These are phyloP conservation scores for Pseudogymnoascus sp. DNA, from an alignment of 2,329 filamentous ascomycete genomes.

Conservation along the genomic window DNA sequence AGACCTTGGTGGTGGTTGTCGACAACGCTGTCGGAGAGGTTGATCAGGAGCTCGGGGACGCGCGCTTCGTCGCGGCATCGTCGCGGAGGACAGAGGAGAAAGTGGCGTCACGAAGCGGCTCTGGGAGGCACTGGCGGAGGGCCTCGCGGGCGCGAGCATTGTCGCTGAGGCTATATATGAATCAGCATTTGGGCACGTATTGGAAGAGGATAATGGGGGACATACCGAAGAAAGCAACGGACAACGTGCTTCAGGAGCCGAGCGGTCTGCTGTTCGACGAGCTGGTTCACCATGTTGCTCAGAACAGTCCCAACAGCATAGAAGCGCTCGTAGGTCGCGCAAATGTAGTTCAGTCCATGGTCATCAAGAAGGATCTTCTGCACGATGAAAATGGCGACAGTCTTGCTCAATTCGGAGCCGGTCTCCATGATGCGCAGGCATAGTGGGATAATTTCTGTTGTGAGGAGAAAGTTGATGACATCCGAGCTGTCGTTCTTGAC, in stretches of 20 bases:
- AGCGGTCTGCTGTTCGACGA: conserved; percentile 96
- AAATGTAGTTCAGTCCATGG: conserved; percentile 95
- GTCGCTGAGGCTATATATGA: conserved; percentile 68
- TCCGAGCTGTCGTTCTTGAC: conserved; percentile 99
- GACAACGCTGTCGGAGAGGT: conserved; percentile 82
- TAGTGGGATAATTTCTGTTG: conserved; percentile 95
- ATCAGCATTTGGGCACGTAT: conserved; percentile 17
- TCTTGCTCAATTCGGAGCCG: conserved; percentile 95
- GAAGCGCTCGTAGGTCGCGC: conserved; percentile 96
- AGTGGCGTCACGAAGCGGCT: conserved; percentile 96
- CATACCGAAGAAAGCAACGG: conserved; percentile 87
- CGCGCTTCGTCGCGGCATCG: conserved; percentile 94
- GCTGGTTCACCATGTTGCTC: conserved; percentile 96
- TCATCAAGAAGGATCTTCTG: conserved; percentile 98
- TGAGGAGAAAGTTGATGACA: conserved; percentile 97
- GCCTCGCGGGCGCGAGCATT: conserved; percentile 94
- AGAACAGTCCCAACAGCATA: conserved; percentile 96
- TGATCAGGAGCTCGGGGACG: conserved; percentile 93
- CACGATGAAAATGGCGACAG: conserved; percentile 98
- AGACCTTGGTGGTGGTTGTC: conserved; percentile 30
- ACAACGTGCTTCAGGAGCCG: conserved; percentile 95
- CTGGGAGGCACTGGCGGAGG: conserved; percentile 88
- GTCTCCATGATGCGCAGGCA: conserved; percentile 99
- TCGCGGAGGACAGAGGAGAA: conserved; percentile 95
- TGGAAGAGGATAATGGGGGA: neutral